Conservation (phyloP, 2,329 filamentous ascomycete species). For the Venturia pyrina region DNA sequence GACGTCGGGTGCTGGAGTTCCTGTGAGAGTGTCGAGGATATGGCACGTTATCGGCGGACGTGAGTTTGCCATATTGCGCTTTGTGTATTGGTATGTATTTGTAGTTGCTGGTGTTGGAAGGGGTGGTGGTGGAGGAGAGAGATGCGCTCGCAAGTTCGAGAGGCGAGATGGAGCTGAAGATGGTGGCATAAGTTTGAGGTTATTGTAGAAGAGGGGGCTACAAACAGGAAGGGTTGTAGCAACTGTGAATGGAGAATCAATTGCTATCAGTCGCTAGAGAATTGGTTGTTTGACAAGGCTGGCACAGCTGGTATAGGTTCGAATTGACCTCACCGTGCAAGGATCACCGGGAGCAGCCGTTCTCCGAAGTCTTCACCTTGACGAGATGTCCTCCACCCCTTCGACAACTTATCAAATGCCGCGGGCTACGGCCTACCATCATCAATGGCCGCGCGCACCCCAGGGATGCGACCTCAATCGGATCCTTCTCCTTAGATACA, state of each 20-base stretch:
- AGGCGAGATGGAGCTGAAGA: conserved; percentile 6
- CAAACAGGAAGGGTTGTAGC: background rate
- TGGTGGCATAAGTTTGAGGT: conserved; percentile 5
- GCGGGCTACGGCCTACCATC: background rate
- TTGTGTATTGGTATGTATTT: background rate
- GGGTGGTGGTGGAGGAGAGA: background rate
- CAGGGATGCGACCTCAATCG: too few species aligned
- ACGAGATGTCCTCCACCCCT: background rate
- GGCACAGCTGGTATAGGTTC: background rate
- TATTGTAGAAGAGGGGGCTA: background rate
- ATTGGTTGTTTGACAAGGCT: background rate
- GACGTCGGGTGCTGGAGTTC: conserved; percentile 57
- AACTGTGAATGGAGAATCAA: background rate
- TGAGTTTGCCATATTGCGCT: background rate
- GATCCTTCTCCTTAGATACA: too few species aligned
- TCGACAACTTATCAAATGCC: background rate
- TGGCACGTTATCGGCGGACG: conserved; percentile 66
- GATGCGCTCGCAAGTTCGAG: conserved; percentile 5
- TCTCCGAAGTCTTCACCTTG: background rate
- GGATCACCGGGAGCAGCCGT: background rate
- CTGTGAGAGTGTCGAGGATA: conserved; percentile 71
- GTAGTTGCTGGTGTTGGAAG: background rate
- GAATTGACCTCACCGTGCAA: background rate
- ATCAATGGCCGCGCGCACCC: background rate
- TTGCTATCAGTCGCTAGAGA: background rate